Base-by-base conservation (phyloP, 352 stramenopile species). In the Plasmopara viticola region DNA sequence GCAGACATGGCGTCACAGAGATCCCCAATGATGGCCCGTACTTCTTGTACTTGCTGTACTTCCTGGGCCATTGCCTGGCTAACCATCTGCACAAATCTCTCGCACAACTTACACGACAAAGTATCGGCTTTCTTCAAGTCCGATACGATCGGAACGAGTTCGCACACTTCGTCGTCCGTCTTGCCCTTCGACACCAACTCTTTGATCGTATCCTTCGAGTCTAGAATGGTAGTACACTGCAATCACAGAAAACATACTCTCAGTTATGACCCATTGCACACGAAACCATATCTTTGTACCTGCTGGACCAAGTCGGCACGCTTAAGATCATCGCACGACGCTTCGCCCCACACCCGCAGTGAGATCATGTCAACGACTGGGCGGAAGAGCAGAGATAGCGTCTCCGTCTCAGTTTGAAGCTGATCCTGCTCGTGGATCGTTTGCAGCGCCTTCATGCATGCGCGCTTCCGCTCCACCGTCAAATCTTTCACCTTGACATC, bases 41-140 rank as follows among this genome's bases (percentile, higher is more conserved):
- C 78, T 48, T 84, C 60, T 53, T 89, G 52, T 20, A 91, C 77
- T 34, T 80, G 60, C 29, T 76, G 70, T 48, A 85, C 44, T 46
- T 89, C 61, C 30, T 91, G 60, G 9, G 42, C 52, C 25, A 91
- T 56, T 25, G 78, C 78, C 39, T 84, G 51, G 29, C 68, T 62
- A 38, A 91, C 62, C 78, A 91, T 87, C 44, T 86, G 53, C 53
- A 91, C 72, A 45, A 91, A 87, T 38, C 75, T 70, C 53, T 86
- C 66, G 68, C 80, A 90, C 41, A 90, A 65, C 53, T 83, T 82
- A 51, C 80, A 90, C 41, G 74, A 80, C 25, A 87, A 42, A 13
- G 57, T 43, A 51, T 82, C 64, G 34, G 51, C 46, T 14, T 47
- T 55, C 13, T 72, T 64, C 38, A 64, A 18, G n/a, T 72, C 55